Evolutionary conservation across 2,329 filamentous ascomycete species (phyloP), one percentile per base, ranked within the genome.

Genomic region (Colletotrichum viniferum): DNA sequence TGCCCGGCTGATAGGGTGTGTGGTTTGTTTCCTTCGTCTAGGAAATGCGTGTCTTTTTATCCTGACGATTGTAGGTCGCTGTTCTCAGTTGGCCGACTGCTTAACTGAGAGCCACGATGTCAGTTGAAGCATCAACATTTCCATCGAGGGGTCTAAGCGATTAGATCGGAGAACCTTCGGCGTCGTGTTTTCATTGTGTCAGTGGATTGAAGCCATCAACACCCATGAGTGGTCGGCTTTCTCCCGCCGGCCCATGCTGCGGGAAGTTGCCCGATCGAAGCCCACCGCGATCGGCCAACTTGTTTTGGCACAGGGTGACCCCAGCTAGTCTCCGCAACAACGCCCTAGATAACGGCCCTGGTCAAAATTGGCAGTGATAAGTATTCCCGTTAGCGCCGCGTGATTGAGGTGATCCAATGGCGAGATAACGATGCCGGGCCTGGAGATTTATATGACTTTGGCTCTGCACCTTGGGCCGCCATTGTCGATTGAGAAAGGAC

Each of bases 241-340:
- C 32, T 12, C 28, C 24, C 16, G 6, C 12, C 14, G 8, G 28
- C 30, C 63, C 16, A n/a, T 60, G 10, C 36, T 7, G 34, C 26
- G 9, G 16, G 16, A 62, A 64, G 71, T 73, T 73, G 43, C 55
- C 71, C 65, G 71, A 73, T 73, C 56, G 7, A 13, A 26, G n/a
- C 10, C n/a, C 64, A 16, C 38, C 9, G 3, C 14, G 69, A 68
- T 69, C 64, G 71, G 71, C 30, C 43, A 73, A 69, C 71, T 21
- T 30, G 12, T 1, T 3, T 4, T 4, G 18, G 8, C 13, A 34
- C 58, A 6, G 71, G 65, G 65, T 34, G 1, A 38, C 43, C 65
- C 71, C 65, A 14, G 58, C 14, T 48, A 2, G 7, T 8, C 32
- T 14, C 52, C 43, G n/a, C 16, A 30, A 14, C 36, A 4, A 16